Percentiles rank a stretch among this genome's conserved stretches.
These are phyloP conservation scores for Vigna trinervia DNA, from an alignment of 306 rosid species.

Conservation along the genomic window DNA sequence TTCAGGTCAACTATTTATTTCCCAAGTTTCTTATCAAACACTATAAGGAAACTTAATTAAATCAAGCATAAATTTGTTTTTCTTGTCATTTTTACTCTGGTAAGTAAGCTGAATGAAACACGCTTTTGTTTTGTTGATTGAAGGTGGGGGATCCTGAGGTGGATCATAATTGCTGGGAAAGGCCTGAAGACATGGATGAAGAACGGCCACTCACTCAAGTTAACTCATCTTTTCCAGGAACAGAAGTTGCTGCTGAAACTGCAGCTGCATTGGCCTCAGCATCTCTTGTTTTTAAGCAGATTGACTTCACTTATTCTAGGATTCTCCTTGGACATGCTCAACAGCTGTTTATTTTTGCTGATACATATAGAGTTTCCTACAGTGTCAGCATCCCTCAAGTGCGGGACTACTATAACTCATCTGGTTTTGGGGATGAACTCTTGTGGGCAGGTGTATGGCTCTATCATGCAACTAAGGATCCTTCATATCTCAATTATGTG, in stretches of 20 bases:
- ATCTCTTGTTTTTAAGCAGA: constrained; percentile 64
- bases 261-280: constrained; percentile 82
- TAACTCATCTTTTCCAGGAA: constrained; percentile 74
- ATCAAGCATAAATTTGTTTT: background rate
- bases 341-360: constrained; percentile 68
- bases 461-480: constrained; percentile 68
- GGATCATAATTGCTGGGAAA: constrained; percentile 82
- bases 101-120: background rate
- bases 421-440: constrained; percentile 81
- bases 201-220: constrained; percentile 59
- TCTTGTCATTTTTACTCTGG: background rate
- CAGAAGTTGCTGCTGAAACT: constrained; percentile 83
- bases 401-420: constrained; percentile 67
- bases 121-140: constrained; percentile 26
- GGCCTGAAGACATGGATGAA: constrained; percentile 69
- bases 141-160: constrained; percentile 77
- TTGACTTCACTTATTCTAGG: constrained; percentile 54
- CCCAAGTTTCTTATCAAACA: background rate
- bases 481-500: constrained; percentile 61
- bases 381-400: constrained; percentile 73
- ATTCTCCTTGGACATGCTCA: constrained; percentile 63
- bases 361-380: constrained; percentile 66
- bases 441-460: constrained; percentile 82
- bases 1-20: constrained; percentile 58
- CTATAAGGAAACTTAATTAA: background rate